Evolutionary conservation across 352 stramenopile species (phyloP), one percentile per base, ranked within the genome.

Genomic region (Labyrinthula sp.): DNA sequence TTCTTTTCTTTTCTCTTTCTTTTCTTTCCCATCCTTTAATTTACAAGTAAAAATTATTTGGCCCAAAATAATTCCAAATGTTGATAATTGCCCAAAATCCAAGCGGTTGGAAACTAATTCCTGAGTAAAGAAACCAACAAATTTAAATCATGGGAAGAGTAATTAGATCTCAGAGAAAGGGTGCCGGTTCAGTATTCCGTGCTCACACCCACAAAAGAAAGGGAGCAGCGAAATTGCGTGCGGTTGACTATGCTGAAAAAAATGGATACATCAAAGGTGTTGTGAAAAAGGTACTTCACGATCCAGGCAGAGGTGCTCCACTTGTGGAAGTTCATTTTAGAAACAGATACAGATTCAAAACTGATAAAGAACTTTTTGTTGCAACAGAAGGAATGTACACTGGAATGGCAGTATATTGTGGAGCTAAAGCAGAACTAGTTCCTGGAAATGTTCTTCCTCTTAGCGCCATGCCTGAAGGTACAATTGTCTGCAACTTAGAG

Each of bases 401-500:
- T 38, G 87, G 87, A 43, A 74, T 89, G 71, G 95, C 94, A 71
- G 79, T 98, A 47, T 96, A 94, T 79, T 88, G 71, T 60, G 87
- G 87, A 45, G 88, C 89, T 59, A 96, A 96, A 75, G 87, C 73
- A 18, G 45, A 63, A 34, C 61, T 98, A 24, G 78, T 73, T 27
- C 75, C 95, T 25, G 88, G 89, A 64, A 98, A 98, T 71, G 89
- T 94, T 35, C 69, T 97, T 30, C 88, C 89, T 34, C 60, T 97
- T 24, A 75, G 59, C 40, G 63, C 69, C 3, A 77, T 98, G 54
- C 88, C 89, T 27, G 87, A 97, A 74, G 88, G 89, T 79, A 94
- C 89, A 61, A 93, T 97, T 55, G 77, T 95, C 30, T 97, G 85
- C 82, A 96, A 95, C 70, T 72, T 97, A 26, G 89, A 99, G 72